Evolutionary conservation across 331 rosid species (phyloP).

Genomic region (Phaseolus coccineus): DNA sequence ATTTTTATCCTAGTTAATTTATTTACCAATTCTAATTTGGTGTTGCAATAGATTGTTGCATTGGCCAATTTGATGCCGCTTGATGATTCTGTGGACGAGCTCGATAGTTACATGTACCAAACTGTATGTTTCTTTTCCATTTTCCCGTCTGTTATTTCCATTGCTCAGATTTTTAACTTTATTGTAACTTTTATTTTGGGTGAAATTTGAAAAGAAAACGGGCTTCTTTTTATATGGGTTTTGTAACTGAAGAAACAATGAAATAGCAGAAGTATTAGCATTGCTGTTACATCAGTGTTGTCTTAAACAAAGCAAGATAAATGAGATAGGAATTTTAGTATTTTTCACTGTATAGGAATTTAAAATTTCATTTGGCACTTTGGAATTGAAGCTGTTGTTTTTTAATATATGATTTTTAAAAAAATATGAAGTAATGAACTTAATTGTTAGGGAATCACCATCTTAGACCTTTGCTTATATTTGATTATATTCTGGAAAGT

Average conservation of each 20-base stretch:
- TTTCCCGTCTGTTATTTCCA: not conserved
- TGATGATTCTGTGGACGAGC: conserved; percentile 95
- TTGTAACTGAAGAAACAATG: not conserved
- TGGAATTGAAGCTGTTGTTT: not conserved
- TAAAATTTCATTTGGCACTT: not conserved
- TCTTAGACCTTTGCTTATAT: not conserved
- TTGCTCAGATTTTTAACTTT: not conserved
- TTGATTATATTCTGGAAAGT: not conserved
- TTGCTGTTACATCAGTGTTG: not conserved
- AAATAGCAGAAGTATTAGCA: not conserved
- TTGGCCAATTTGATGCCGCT: conserved; percentile 93
- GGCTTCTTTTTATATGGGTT: not conserved
- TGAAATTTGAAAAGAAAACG: not conserved
- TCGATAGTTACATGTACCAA: conserved; percentile 95
- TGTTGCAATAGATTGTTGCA: conserved; percentile 78
- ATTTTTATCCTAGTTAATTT: not conserved
- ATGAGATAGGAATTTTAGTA: not conserved
- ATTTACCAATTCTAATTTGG: not conserved
- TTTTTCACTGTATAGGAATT: not conserved
- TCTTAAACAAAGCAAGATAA: not conserved
- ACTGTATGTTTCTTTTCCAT: conserved; percentile 64
- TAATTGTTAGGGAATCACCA: not conserved
- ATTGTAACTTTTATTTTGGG: not conserved
- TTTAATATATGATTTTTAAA: not conserved
- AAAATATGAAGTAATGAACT: not conserved